These are phyloP conservation scores for Suhomyces wounanorum DNA, from an alignment of 1,139 yeast species.

Conservation along the genomic window DNA sequence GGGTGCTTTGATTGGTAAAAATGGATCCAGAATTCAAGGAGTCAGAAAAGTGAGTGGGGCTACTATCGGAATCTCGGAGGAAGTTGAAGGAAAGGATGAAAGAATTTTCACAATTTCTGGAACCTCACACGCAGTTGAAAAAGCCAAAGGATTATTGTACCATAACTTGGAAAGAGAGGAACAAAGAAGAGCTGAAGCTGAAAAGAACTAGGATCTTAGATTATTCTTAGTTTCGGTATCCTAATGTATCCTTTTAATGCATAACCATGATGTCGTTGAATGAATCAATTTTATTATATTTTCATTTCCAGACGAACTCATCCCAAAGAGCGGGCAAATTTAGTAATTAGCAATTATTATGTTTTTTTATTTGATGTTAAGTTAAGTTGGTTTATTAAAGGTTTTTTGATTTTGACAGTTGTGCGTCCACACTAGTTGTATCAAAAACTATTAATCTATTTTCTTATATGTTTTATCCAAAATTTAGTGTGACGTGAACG, in stretches of 20 bases:
- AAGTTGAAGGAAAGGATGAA: conserved; percentile 63
- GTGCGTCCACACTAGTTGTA: conserved; percentile 3
- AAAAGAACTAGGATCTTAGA: conserved; percentile 4
- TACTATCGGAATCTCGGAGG: conserved; percentile 74
- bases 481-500: conserved; percentile 10
- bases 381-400: conserved; percentile 8
- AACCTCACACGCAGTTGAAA: conserved; percentile 61
- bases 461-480: conserved; percentile 8
- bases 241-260: conserved; percentile 5
- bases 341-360: conserved; percentile 2
- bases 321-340: neutral
- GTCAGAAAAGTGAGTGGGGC: conserved; percentile 82
- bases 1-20: conserved; percentile 88
- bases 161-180: conserved; percentile 80
- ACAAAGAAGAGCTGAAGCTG: conserved; percentile 56
- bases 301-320: neutral
- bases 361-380: conserved; percentile 2
- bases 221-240: neutral
- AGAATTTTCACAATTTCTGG: conserved; percentile 78
- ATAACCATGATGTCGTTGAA: conserved; percentile 9
- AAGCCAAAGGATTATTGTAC: conserved; percentile 66
- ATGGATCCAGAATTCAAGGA: conserved; percentile 85
- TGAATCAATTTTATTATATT: neutral
- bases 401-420: conserved; percentile 3
- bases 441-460: conserved; percentile 7